Percentiles rank a stretch among this genome's conserved stretches.
phyloP scores from a whole-genome alignment of 73 alveolate species.

The Paramecium sexaurelia region DNA sequence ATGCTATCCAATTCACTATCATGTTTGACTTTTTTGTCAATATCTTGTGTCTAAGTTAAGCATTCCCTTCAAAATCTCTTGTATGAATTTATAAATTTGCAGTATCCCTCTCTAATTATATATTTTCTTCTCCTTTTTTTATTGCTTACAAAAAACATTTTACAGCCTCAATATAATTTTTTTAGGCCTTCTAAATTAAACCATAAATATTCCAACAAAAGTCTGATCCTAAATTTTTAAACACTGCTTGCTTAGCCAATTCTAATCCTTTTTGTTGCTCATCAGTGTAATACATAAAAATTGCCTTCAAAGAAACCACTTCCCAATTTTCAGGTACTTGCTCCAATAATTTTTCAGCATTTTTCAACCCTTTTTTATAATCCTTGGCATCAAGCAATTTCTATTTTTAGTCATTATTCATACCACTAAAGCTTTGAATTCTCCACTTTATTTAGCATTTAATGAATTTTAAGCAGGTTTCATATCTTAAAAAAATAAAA shows the following conservation, averaged over 20 bases:
- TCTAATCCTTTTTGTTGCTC: slow-evolving; percentile 68
- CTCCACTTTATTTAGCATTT: neutral
- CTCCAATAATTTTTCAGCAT: slow-evolving; percentile 67
- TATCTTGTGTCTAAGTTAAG: slow-evolving; percentile 77
- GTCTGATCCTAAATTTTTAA: slow-evolving; percentile 76
- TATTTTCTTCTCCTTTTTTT: slow-evolving; percentile 86
- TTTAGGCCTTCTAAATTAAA: slow-evolving; percentile 85
- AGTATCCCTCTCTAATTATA: slow-evolving; percentile 86
- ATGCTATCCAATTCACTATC: slow-evolving; percentile 86
- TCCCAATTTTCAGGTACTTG: slow-evolving; percentile 74
- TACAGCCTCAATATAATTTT: slow-evolving; percentile 90
- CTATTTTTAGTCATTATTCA: neutral
- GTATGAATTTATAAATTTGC: slow-evolving; percentile 82
- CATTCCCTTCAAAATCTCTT: slow-evolving; percentile 88
- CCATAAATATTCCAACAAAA: slow-evolving; percentile 97
- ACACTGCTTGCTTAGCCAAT: slow-evolving; percentile 74
- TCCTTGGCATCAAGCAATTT: slow-evolving; percentile 36
- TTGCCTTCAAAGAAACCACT: slow-evolving; percentile 72
- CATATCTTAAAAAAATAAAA: neutral
- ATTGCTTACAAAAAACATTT: slow-evolving; percentile 84
- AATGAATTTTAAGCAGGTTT: neutral
- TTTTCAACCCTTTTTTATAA: slow-evolving; percentile 59
- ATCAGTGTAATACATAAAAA: slow-evolving; percentile 68
- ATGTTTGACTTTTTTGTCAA: slow-evolving; percentile 77
- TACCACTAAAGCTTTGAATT: slow-evolving; percentile 41